phyloP scores from a whole-genome alignment of 2,329 filamentous ascomycete species.

The Clonostachys byssicola region DNA sequence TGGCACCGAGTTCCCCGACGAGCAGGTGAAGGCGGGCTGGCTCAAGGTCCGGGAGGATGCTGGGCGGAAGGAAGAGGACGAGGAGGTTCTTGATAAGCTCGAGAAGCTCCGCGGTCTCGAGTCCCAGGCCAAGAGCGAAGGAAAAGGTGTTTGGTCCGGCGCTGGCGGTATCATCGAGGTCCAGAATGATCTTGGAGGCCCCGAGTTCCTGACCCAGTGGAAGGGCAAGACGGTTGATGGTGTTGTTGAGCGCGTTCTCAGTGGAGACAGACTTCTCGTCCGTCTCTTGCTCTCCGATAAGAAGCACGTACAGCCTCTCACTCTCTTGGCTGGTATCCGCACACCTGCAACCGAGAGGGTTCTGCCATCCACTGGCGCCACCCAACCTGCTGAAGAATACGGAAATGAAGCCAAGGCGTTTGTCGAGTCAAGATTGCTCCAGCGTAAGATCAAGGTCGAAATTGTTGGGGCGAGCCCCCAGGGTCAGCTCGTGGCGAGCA shows the following conservation, averaged over 20 bases:
- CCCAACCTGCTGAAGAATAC: conserved; percentile 81
- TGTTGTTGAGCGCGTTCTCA: conserved; percentile 86
- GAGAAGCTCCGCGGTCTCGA: conserved; percentile 77
- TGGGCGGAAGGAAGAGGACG: conserved; percentile 82
- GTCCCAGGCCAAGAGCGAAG: conserved; percentile 70
- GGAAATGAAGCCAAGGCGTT: conserved; percentile 87
- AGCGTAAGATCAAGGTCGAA: conserved; percentile 78
- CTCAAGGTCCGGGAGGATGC: conserved; percentile 91
- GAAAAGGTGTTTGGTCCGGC: conserved; percentile 76
- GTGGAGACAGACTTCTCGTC: conserved; percentile 84
- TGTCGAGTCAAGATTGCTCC: conserved; percentile 80
- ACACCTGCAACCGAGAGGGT: conserved; percentile 85
- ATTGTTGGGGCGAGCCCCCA: conserved; percentile 86
- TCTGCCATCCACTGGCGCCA: conserved; percentile 72
- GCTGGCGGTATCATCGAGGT: conserved; percentile 66
- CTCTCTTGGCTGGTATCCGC: conserved; percentile 83
- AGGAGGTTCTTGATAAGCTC: conserved; percentile 67
- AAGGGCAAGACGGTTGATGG: conserved; percentile 83
- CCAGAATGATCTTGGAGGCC: conserved; percentile 74
- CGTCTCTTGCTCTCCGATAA: conserved; percentile 76
- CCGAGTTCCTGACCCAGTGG: conserved; percentile 76
- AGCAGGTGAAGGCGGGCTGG: conserved; percentile 85
- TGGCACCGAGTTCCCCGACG: conserved; percentile 74
- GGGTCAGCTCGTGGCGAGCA: conserved; percentile 81
- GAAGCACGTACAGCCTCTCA: conserved; percentile 85